A percentile compares a stretch with the other conserved stretches of the same genome.
phyloP scores from a whole-genome alignment of 2,329 filamentous ascomycete species.

The Fusarium tupiense region DNA sequence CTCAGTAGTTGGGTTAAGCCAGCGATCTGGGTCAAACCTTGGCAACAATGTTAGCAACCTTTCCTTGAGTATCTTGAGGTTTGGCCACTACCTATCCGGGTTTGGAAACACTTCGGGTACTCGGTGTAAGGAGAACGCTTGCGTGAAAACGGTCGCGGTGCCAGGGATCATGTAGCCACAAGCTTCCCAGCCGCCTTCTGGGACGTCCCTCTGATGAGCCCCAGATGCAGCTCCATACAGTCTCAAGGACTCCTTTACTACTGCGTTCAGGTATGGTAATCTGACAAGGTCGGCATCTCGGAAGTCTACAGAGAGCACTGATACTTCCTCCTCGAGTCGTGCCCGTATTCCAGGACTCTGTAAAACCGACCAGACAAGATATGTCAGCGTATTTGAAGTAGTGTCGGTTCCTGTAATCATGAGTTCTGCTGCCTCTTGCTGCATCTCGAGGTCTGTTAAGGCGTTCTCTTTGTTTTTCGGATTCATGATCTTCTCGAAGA shows the following conservation, averaged over 20 bases:
- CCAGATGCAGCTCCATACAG: slow-evolving; percentile 11
- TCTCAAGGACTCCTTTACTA: neutral
- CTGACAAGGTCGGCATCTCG: neutral
- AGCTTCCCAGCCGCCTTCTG: neutral
- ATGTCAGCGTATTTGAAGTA: neutral
- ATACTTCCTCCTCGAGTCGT: neutral
- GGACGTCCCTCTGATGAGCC: neutral
- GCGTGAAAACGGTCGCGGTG: neutral
- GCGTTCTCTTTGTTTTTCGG: neutral
- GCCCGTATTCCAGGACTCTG: neutral
- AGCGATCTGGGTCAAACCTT: slow-evolving; percentile 1
- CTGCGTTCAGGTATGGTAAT: neutral
- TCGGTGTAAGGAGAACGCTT: neutral
- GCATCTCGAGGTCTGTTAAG: neutral
- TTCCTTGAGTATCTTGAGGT: rapidly evolving
- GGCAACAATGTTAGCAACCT: neutral
- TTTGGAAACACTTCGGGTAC: neutral
- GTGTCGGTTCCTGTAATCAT: slow-evolving; percentile 1
- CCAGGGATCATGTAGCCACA: slow-evolving; percentile 1
- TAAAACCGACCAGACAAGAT: neutral
- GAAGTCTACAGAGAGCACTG: neutral
- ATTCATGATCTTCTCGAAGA: neutral
- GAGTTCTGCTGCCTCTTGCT: neutral
- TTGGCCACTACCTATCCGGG: rapidly evolving
- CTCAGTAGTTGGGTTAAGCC: neutral